phyloP scores from a whole-genome alignment of 768 basidiomycete genomes.

The Dioszegia crocea region DNA sequence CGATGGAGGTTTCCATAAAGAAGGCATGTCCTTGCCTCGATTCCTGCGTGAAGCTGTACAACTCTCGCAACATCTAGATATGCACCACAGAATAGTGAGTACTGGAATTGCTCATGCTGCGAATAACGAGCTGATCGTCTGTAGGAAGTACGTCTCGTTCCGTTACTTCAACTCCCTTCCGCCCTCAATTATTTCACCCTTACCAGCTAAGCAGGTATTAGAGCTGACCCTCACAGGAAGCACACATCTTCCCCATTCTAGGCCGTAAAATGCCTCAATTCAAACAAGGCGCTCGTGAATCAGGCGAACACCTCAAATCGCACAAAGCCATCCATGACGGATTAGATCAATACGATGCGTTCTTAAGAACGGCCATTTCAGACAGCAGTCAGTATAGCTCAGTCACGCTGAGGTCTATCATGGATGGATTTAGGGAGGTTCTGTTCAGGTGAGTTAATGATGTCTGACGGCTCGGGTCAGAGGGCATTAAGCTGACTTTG shows the following conservation, averaged over 20 bases:
- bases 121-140: neutral
- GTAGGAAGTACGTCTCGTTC: constrained; percentile 2
- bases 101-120: no score
- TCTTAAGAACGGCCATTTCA: constrained; percentile 26
- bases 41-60: constrained; percentile 39
- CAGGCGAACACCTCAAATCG: constrained; percentile 47
- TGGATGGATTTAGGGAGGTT: constrained; percentile 44
- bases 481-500: neutral
- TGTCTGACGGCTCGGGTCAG: neutral
- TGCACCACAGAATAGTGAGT: constrained; percentile 44
- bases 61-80: constrained; percentile 38
- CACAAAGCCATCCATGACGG: constrained; percentile 49
- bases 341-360: constrained; percentile 41
- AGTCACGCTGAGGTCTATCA: constrained; percentile 31
- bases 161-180: no score
- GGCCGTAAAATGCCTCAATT: constrained; percentile 51
- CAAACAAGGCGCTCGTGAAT: constrained; percentile 43
- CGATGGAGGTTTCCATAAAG: constrained; percentile 42
- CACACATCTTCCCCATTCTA: constrained; percentile 49
- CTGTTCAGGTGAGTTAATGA: constrained; percentile 40
- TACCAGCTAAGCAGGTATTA: no score
- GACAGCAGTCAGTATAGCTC: constrained; percentile 40
- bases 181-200: no score
- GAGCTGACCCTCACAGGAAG: constrained; percentile 32
- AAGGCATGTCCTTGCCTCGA: constrained; percentile 34